Percentiles rank a stretch among this genome's conserved stretches.
Conservation (phyloP, 768 basidiomycete genomes). For the Rubroboletus pulcherrimus region DNA sequence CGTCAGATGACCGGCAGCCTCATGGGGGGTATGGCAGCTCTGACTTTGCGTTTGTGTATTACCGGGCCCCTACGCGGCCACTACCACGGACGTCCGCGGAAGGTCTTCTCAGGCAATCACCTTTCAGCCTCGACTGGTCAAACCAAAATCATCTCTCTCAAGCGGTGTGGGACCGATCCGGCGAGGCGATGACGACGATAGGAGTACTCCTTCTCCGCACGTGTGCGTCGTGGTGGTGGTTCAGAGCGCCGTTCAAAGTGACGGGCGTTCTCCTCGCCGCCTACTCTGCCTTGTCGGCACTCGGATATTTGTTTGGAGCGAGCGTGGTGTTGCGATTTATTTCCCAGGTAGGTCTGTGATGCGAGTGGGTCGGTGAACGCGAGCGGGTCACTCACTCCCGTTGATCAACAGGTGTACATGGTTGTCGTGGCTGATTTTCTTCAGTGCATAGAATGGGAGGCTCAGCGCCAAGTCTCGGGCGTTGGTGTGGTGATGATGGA, state of each 20-base stretch:
- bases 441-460: constrained; percentile 11
- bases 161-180: neutral
- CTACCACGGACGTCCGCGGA: neutral
- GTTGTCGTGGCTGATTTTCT: neutral
- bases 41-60: neutral
- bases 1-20: neutral
- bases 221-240: constrained; percentile 9
- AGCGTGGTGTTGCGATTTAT: neutral
- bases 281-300: neutral
- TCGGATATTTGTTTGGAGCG: neutral
- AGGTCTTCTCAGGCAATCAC: neutral
- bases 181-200: neutral
- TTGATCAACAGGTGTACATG: constrained; percentile 2
- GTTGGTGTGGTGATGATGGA: neutral
- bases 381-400: neutral
- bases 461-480: neutral
- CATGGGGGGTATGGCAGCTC: constrained; percentile 2
- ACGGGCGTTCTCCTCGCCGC: neutral
- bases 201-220: neutral
- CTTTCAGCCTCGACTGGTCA: neutral
- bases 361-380: neutral
- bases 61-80: neutral
- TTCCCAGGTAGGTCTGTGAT: constrained; percentile 10
- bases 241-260: neutral
- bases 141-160: neutral